Evolutionary conservation across 108 stramenopile genomes (phyloP).

Genomic region (Hondaea fermentalgiana): DNA sequence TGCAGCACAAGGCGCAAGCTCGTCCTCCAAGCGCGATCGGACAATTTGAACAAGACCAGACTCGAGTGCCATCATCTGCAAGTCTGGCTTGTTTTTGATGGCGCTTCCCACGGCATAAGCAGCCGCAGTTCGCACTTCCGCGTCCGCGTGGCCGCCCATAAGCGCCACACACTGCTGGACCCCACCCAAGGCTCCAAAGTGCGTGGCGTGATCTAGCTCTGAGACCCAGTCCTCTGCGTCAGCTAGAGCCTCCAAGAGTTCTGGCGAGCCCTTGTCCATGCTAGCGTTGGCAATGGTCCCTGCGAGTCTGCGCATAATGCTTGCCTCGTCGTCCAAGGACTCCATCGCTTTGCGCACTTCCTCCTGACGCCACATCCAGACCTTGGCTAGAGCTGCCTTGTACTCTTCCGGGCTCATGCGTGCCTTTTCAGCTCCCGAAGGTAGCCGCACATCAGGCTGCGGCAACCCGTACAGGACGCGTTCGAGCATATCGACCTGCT

Average conservation of each 20-base stretch:
- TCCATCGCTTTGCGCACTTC: background rate
- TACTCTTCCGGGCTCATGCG: background rate
- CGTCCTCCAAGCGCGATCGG: background rate
- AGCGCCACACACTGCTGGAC: background rate
- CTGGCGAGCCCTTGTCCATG: background rate
- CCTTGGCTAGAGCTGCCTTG: background rate
- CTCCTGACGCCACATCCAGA: conserved; percentile 1
- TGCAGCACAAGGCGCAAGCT: background rate
- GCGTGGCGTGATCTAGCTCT: background rate
- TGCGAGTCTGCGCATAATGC: background rate
- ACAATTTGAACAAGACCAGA: background rate
- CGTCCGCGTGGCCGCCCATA: background rate
- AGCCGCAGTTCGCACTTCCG: background rate
- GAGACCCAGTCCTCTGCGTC: background rate
- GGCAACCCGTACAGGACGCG: background rate
- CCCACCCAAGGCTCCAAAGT: background rate
- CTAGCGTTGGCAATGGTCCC: background rate
- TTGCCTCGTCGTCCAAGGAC: background rate
- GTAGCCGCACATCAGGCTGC: background rate
- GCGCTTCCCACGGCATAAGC: background rate
- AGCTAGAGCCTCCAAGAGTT: background rate
- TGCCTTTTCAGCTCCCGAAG: background rate
- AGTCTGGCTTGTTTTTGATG: background rate
- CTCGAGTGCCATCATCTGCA: background rate
- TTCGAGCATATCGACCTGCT: background rate